Evolutionary conservation across 306 rosid genomes (phyloP), one percentile per base, ranked within the genome.

Genomic region (Rubus idaeus): DNA sequence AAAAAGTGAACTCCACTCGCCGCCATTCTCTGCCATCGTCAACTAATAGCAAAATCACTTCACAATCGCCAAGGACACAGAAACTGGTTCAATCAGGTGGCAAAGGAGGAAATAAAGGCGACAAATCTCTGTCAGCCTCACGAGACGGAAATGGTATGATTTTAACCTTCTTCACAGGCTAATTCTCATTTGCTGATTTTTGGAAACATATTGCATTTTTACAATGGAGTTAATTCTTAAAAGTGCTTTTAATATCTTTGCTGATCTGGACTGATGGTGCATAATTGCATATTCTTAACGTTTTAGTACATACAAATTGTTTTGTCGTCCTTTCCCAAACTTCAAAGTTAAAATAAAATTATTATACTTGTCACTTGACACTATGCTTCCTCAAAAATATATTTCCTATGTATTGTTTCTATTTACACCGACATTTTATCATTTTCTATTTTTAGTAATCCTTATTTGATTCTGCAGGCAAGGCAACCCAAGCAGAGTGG

Each of bases 401-500:
- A 30, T 30, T 30, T 30, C 35, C 35, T 30, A 30, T 30, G 35
- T 30, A 30, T 30, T 30, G 35, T 30, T 30, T 30, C 35, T 1
- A 30, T 30, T 30, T 30, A 30, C 35, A 30, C 35, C 35, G 2
- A 30, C 35, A 30, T 30, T 30, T 30, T 30, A 30, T 30, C 2
- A 30, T 30, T 30, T 56, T 57, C 26, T 23, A 5, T 47, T 60
- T 68, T 47, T 82, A 2, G 71, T 81, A 64, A 44, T 55, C 41
- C 61, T 58, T 16, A 47, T 74, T 80, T 80, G 74, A 67, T 82
- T 65, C 84, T 85, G 89, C 86, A 96, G 99, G 87, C 47, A 93
- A 90, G 89, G 90, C 82, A 83, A 57, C 78, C 82, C 99, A 92
- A 84, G 91, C 91, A 12, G 99, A 93, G 80, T 96, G 99, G 99